Conservation (phyloP, 768 basidiomycete species). For the Mycena galericulata region DNA sequence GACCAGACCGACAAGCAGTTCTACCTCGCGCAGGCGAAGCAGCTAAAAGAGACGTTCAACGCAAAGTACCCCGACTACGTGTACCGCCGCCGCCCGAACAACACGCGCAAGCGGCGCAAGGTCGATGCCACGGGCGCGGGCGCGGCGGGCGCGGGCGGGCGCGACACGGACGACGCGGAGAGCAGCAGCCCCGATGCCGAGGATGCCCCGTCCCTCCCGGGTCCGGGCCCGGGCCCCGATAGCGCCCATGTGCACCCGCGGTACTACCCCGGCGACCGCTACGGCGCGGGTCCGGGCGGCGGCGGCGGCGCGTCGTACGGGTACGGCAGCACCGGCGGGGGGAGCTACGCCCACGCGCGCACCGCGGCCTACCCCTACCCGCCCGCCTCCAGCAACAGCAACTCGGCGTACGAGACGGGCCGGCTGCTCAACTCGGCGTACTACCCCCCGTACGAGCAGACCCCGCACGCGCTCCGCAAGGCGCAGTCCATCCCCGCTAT, state of each 20-base stretch:
- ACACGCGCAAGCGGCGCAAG: slow-evolving; percentile 74
- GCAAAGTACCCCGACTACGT: slow-evolving; percentile 90
- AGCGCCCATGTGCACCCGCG: neutral
- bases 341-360: slow-evolving; percentile 6
- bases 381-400: neutral
- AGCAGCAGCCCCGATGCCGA: slow-evolving; percentile 36
- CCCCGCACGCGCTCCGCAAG: neutral
- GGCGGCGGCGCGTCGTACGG: neutral
- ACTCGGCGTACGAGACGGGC: neutral
- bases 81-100: slow-evolving; percentile 89
- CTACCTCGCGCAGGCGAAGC: slow-evolving; percentile 89
- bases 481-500: slow-evolving; percentile 16
- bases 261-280: neutral
- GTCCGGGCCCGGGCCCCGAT: too few relatives aligned
- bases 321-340: neutral
- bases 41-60: slow-evolving; percentile 89
- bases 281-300: neutral
- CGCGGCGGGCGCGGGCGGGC: slow-evolving; percentile 41
- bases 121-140: slow-evolving; percentile 46
- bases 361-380: slow-evolving; percentile 27
- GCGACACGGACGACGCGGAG: slow-evolving; percentile 26
- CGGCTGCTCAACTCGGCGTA: neutral
- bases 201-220: slow-evolving; percentile 31
- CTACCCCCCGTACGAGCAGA: slow-evolving; percentile 22
- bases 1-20: slow-evolving; percentile 84